Conservation (phyloP, 2,329 filamentous ascomycete species). For the Proliferodiscus dingleyae region DNA sequence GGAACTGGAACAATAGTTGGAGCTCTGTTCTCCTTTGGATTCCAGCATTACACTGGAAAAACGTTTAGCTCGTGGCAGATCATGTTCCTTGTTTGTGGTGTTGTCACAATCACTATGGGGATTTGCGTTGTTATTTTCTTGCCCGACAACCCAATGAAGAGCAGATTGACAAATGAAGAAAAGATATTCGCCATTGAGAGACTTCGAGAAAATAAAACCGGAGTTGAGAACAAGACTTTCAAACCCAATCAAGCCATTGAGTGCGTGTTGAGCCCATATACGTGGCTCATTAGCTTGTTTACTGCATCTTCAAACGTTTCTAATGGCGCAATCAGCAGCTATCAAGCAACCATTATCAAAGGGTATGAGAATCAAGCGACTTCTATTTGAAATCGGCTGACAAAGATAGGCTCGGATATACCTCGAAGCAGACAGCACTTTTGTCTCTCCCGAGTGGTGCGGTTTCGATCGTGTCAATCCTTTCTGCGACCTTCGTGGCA, state of each 20-base stretch:
- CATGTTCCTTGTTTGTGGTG: conserved; percentile 42
- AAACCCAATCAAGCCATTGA: conserved; percentile 35
- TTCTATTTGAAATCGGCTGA: not conserved
- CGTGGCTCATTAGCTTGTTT: conserved; percentile 36
- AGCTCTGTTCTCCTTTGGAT: conserved; percentile 12
- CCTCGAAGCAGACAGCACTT: conserved; percentile 38
- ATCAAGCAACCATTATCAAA: conserved; percentile 38
- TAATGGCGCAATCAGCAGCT: conserved; percentile 35
- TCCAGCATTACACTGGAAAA: conserved; percentile 3
- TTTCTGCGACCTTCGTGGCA: conserved; percentile 34
- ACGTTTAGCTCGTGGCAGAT: conserved; percentile 29
- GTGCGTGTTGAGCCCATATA: conserved; percentile 32
- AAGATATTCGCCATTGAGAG: conserved; percentile 36
- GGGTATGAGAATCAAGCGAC: not conserved
- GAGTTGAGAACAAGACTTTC: conserved; percentile 30
- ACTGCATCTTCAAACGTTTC: conserved; percentile 27
- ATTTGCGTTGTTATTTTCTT: conserved; percentile 36
- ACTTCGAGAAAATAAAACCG: conserved; percentile 39
- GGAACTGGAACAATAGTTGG: conserved; percentile 44
- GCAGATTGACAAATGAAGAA: conserved; percentile 34
- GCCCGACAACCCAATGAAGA: conserved; percentile 38
- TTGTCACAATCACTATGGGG: conserved; percentile 37
- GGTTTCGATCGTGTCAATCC: conserved; percentile 38
- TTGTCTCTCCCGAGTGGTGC: conserved; percentile 40
- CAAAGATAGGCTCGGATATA: conserved; percentile 37